These are phyloP conservation scores for Lathyrus sativus DNA, from an alignment of 306 rosid genomes.

Conservation along the genomic window DNA sequence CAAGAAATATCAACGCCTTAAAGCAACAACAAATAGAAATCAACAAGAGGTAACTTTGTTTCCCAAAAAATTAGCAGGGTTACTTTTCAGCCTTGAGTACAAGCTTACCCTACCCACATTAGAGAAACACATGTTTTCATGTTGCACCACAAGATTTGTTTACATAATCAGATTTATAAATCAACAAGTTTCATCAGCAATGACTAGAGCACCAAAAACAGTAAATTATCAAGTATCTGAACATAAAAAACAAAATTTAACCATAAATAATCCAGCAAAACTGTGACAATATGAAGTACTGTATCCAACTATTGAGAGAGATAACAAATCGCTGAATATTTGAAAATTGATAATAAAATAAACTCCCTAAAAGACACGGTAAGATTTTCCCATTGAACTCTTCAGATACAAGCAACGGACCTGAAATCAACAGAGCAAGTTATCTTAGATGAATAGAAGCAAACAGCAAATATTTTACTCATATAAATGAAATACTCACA, in stretches of 20 bases:
- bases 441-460: background rate
- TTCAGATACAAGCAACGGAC: constrained; percentile 68
- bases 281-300: constrained; percentile 5
- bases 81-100: too few species aligned
- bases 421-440: constrained; percentile 34
- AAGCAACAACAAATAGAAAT: too few species aligned
- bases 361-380: constrained; percentile 50
- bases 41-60: too few species aligned
- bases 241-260: background rate
- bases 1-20: too few species aligned
- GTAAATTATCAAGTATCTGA: constrained; percentile 15
- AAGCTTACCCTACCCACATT: too few species aligned
- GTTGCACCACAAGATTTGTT: background rate
- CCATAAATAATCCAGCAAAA: constrained; percentile 20
- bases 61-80: too few species aligned
- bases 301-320: constrained; percentile 27
- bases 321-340: constrained; percentile 14
- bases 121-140: background rate
- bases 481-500: constrained; percentile 45
- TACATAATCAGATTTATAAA: background rate
- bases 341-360: background rate
- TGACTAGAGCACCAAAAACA: background rate
- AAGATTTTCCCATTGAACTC: constrained; percentile 71
- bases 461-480: background rate
- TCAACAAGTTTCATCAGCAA: background rate